Conservation (phyloP, 139 green algal species). For the Auxenochlorella pyrenoidosa region DNA sequence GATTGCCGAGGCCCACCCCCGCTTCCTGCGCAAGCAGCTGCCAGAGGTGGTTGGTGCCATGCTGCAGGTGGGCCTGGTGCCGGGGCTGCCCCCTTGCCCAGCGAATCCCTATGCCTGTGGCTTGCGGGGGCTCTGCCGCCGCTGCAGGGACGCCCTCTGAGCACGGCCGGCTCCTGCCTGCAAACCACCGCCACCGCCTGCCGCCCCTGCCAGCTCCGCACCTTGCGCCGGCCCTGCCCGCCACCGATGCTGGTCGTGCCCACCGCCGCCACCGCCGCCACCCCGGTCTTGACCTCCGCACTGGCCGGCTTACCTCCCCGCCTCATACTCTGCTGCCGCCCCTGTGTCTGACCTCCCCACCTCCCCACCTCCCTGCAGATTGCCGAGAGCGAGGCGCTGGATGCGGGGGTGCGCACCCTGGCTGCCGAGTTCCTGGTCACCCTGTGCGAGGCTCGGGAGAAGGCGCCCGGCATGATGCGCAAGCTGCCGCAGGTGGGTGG, state of each 20-base stretch:
- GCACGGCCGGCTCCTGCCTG: too few relatives aligned
- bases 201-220: too few relatives aligned
- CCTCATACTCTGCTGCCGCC: neutral
- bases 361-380: neutral
- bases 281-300: too few relatives aligned
- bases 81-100: neutral
- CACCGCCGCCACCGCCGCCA: too few relatives aligned
- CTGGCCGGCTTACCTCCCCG: too few relatives aligned
- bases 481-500: slow-evolving; percentile 79
- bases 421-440: slow-evolving; percentile 96
- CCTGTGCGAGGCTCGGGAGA: slow-evolving; percentile 93
- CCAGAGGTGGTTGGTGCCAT: slow-evolving; percentile 85
- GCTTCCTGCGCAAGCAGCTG: slow-evolving; percentile 92
- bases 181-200: too few relatives aligned
- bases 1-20: slow-evolving; percentile 88
- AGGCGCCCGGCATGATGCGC: slow-evolving; percentile 94
- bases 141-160: too few relatives aligned
- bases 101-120: too few relatives aligned
- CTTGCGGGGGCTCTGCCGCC: neutral
- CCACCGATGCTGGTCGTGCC: too few relatives aligned
- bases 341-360: neutral
- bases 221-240: too few relatives aligned
- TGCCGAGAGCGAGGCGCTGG: slow-evolving; percentile 57
- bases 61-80: slow-evolving; percentile 66
- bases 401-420: slow-evolving; percentile 74